phyloP scores from a whole-genome alignment of 108 stramenopile species.

The Epipyxis sp. region DNA sequence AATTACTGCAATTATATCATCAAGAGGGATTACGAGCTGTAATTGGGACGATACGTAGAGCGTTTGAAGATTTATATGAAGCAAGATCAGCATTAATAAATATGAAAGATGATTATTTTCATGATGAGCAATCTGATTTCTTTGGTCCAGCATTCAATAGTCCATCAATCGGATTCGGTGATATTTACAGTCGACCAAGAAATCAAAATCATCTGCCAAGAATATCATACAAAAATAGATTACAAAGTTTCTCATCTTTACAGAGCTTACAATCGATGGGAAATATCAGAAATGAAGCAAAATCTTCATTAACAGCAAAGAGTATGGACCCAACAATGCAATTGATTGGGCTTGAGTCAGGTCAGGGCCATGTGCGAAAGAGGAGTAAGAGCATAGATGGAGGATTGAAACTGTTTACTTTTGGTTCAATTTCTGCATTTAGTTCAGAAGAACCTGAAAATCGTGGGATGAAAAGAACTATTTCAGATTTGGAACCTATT shows the following conservation, averaged over 20 bases:
- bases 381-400: no score
- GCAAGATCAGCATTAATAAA: neutral
- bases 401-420: no score
- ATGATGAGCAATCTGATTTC: neutral
- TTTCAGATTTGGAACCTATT: slow-evolving; percentile 6
- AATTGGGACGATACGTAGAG: neutral
- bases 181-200: neutral
- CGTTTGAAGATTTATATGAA: slow-evolving; percentile 24
- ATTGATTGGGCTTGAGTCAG: neutral
- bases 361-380: neutral
- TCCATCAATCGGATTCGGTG: neutral
- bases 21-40: slow-evolving; percentile 5
- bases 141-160: neutral
- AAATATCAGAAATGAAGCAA: neutral
- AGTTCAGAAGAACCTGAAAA: neutral
- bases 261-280: neutral
- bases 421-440: no score
- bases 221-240: slow-evolving; percentile 1
- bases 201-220: neutral
- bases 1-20: neutral
- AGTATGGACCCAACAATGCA: neutral
- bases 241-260: neutral
- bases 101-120: neutral
- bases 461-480: neutral
- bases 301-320: neutral